Conservation (phyloP, 805 yeast genomes). For the Komagataella mondaviorum region DNA sequence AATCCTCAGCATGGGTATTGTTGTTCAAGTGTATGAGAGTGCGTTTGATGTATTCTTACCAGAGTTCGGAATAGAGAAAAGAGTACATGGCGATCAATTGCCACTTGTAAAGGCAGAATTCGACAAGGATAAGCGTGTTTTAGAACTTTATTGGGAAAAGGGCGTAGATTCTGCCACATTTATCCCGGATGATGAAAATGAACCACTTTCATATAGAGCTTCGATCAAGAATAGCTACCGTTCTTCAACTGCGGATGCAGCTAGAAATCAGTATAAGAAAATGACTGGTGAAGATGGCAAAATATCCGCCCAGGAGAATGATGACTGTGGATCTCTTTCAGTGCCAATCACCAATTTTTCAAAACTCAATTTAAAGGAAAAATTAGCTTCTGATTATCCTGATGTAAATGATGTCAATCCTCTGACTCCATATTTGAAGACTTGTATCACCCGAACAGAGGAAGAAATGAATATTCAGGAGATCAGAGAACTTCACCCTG, state of each 20-base stretch:
- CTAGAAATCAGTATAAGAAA: constrained; percentile 33
- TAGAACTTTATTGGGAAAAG: constrained; percentile 86
- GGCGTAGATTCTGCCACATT: constrained; percentile 88
- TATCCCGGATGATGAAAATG: constrained; percentile 81
- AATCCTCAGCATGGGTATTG: constrained; percentile 71
- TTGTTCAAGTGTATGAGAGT: constrained; percentile 87
- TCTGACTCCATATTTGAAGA: constrained; percentile 43
- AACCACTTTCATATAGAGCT: constrained; percentile 60
- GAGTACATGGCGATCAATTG: constrained; percentile 95
- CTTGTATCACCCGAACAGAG: constrained; percentile 46
- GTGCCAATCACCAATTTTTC: not conserved
- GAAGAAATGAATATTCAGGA: constrained; percentile 63
- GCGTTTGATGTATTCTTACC: constrained; percentile 90
- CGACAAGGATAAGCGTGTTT: constrained; percentile 47
- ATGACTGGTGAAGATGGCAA: constrained; percentile 12
- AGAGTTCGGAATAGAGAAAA: constrained; percentile 86
- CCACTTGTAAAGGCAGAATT: constrained; percentile 90
- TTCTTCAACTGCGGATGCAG: constrained; percentile 61
- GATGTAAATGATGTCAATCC: constrained; percentile 17
- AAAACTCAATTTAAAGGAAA: not conserved
- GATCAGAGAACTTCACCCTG: constrained; percentile 58
- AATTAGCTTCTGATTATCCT: constrained; percentile 2
- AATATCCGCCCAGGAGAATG: constrained; percentile 24
- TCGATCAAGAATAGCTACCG: constrained; percentile 71
- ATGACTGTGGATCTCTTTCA: not conserved